Evolutionary conservation across 805 yeast species (phyloP), one percentile per base, ranked within the genome.

Genomic region (Wickerhamiella dianesei): DNA sequence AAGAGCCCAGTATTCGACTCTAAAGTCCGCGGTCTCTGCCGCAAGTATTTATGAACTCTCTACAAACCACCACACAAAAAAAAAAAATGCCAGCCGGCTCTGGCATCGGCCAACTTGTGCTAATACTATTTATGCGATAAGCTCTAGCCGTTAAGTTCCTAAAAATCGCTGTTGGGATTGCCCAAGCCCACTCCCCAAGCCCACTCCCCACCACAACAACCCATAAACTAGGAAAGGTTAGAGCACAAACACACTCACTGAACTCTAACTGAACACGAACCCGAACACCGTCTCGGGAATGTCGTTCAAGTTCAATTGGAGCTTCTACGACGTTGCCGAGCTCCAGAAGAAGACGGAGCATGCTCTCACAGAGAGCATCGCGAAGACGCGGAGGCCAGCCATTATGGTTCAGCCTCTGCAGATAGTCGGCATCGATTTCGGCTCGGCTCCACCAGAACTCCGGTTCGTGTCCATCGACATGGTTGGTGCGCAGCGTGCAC

Each of bases 1-100:
- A 70, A 73, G 29, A 79, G 83, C 41, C 76, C 80, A 0, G 76
- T 72, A 16, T 89, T 89, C 61, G 96, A 89, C 64, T 62, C 76
- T 48, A 76, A 79, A 56, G 81, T 89, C 37, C 75, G 82, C 58
- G 62, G 71, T 22, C 62, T 82, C 49, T 94, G 94, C 4, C 77
- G 77, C 56, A 85, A 83, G 64, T 83, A 87, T 61, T 65, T 89
- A 52, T 83, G 57, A 59, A n/a, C n/a, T n/a, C 46, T 3, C n/a
- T n/a, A n/a, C n/a, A n/a, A n/a, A n/a, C n/a, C n/a, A n/a, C n/a
- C n/a, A n/a, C n/a, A n/a, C n/a, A n/a, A n/a, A n/a, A n/a, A n/a
- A n/a, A n/a, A n/a, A n/a, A n/a, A 25, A 6, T 12, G 32, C 32
- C 32, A 25, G 32, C 32, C 12, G 32, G 32, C 32, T 25, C 32